Conservation (phyloP, 202 grass and related monocot genomes). For the Setaria italica region DNA sequence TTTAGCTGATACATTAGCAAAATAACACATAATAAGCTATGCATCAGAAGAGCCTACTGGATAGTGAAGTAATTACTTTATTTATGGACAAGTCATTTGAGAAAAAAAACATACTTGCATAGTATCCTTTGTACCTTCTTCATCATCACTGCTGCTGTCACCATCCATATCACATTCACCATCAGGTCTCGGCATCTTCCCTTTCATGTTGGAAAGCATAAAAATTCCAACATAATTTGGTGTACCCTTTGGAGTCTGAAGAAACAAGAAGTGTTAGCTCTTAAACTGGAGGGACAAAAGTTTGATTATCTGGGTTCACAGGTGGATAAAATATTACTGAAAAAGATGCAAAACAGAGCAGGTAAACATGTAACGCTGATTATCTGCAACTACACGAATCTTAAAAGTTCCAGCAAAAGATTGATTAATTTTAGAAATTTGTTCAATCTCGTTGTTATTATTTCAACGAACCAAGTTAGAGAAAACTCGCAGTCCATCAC, state of each 20-base stretch:
- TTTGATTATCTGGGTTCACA: background rate
- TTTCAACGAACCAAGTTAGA: background rate
- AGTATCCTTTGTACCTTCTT: conserved; percentile 62
- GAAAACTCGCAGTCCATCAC: background rate
- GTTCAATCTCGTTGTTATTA: background rate
- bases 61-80: background rate
- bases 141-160: conserved; percentile 80
- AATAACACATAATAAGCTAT: conserved; percentile 11
- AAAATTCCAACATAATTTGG: conserved; percentile 88
- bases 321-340: too few species aligned
- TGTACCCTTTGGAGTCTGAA: conserved; percentile 71
- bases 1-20: conserved; percentile 66
- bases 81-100: too few species aligned
- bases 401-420: background rate
- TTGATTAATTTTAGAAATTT: background rate
- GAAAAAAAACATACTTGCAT: conserved; percentile 55
- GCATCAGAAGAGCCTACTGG: background rate
- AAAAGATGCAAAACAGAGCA: too few species aligned
- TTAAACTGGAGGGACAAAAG: background rate
- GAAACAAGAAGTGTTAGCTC: background rate
- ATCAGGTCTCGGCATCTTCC: conserved; percentile 80
- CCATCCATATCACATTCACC: conserved; percentile 67
- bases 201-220: conserved; percentile 85
- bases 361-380: too few species aligned
- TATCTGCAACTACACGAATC: background rate